A percentile compares a stretch with the other conserved stretches of the same genome.
Conservation (phyloP, 139 green algal genomes). For the Picocystis salinarum region DNA sequence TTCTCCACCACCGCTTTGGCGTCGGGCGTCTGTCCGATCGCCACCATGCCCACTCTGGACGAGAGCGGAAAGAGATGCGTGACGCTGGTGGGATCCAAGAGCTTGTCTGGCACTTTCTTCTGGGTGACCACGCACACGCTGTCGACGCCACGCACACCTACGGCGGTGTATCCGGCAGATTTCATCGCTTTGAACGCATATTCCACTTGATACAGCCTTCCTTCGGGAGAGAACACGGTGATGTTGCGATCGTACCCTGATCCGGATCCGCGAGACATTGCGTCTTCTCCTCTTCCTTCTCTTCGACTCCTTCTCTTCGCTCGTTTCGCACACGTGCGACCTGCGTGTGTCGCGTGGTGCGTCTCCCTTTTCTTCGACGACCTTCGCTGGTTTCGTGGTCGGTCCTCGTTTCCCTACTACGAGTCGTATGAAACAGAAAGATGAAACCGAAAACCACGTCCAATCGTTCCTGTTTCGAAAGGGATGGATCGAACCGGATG, state of each 20-base stretch:
- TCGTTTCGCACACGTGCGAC: no score
- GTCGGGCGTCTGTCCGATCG: not conserved
- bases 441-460: no score
- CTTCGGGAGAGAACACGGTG: conserved; percentile 91
- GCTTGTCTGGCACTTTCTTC: conserved; percentile 79
- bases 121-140: conserved; percentile 54
- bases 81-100: conserved; percentile 75
- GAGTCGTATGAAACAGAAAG: no score
- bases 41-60: not conserved
- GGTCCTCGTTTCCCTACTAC: no score
- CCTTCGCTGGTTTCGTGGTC: no score
- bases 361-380: no score
- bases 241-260: conserved; percentile 82
- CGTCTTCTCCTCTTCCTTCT: not conserved
- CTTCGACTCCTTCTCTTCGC: no score
- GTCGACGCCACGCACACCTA: conserved; percentile 80
- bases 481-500: no score
- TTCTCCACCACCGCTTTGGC: not conserved
- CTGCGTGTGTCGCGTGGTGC: no score
- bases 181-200: conserved; percentile 44
- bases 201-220: conserved; percentile 42
- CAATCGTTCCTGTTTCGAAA: no score
- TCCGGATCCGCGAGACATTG: conserved; percentile 48
- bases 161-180: conserved; percentile 63
- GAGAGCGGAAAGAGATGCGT: conserved; percentile 47